Percentiles rank a stretch among this genome's conserved stretches.
These are phyloP conservation scores for Geranomyces variabilis DNA, from an alignment of 192 early-diverging fungal genomes.

Conservation along the genomic window DNA sequence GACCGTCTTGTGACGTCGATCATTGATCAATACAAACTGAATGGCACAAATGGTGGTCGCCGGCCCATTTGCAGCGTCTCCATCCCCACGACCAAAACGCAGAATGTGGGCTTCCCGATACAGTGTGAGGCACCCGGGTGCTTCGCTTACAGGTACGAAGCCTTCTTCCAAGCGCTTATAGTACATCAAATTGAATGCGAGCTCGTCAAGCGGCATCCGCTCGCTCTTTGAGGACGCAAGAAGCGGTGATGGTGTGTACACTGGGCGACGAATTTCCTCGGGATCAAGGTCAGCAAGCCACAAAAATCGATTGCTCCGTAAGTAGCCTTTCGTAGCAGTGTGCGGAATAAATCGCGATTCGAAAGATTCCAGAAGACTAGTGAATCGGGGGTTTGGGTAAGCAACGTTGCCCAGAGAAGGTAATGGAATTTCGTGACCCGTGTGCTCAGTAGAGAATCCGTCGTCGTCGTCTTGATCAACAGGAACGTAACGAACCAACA, in stretches of 20 bases:
- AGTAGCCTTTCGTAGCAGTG: constrained; percentile 37
- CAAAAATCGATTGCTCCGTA: constrained; percentile 50
- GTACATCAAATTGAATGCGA: constrained; percentile 46
- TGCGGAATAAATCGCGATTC: constrained; percentile 28
- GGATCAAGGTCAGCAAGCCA: constrained; percentile 50
- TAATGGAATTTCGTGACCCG: background rate
- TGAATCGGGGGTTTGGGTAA: background rate
- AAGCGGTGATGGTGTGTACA: background rate
- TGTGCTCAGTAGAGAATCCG: background rate
- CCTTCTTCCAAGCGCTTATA: constrained; percentile 48
- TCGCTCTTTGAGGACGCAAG: constrained; percentile 9
- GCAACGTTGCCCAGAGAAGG: background rate
- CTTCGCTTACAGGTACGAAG: constrained; percentile 45
- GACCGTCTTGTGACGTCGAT: constrained; percentile 33
- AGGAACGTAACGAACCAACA: constrained; percentile 41
- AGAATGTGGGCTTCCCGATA: constrained; percentile 43
- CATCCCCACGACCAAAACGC: background rate
- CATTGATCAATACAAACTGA: constrained; percentile 50
- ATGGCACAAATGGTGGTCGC: constrained; percentile 33
- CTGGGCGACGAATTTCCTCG: background rate
- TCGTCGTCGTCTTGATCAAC: constrained; percentile 19
- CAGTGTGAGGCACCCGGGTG: constrained; percentile 43
- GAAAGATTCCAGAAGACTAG: constrained; percentile 1
- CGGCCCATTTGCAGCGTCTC: background rate
- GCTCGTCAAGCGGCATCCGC: constrained; percentile 38